Conservation (phyloP, 495 filamentous ascomycete species). For the Neurospora pannonica region DNA sequence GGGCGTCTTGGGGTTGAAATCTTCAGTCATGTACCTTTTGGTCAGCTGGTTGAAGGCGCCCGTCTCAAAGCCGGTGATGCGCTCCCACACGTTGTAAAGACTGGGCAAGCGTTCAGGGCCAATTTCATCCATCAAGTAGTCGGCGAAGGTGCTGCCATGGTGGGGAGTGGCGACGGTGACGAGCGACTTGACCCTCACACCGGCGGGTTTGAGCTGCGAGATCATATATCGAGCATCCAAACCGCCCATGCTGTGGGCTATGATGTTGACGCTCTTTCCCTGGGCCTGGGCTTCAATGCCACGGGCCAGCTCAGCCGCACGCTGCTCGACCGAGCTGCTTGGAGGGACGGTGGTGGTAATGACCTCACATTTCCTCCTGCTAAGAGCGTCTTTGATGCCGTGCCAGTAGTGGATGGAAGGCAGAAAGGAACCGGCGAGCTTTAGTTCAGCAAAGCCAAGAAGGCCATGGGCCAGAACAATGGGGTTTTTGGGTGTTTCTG, state of each 20-base stretch:
- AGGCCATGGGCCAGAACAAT: conserved; percentile 85
- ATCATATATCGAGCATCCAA: conserved; percentile 93
- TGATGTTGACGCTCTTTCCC: conserved; percentile 75
- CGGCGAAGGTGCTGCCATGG: conserved; percentile 75
- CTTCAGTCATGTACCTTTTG: conserved; percentile 63
- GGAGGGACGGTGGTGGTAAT: conserved; percentile 75
- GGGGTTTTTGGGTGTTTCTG: conserved; percentile 57
- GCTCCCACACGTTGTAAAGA: conserved; percentile 59
- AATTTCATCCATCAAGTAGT: conserved; percentile 68
- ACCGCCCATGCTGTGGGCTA: conserved; percentile 70
- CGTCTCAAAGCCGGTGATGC: conserved; percentile 57
- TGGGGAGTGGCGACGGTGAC: conserved; percentile 89
- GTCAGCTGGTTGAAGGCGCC: conserved; percentile 84
- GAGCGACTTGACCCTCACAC: conserved; percentile 60
- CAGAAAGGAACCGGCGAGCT: conserved; percentile 56
- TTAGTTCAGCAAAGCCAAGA: conserved; percentile 81
- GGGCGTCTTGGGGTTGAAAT: conserved; percentile 74
- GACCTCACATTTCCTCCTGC: conserved; percentile 63
- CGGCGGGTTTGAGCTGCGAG: conserved; percentile 58
- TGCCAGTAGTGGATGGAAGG: conserved; percentile 87
- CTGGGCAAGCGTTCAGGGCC: conserved; percentile 52
- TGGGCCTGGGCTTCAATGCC: conserved; percentile 56
- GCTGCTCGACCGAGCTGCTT: conserved; percentile 66
- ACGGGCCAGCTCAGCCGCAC: conserved; percentile 55
- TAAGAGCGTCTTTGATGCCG: conserved; percentile 73